A percentile compares a stretch with the other conserved stretches of the same genome.
Evolutionary conservation across 345 rosid genomes (phyloP).

Genomic region (Garcia nutans): DNA sequence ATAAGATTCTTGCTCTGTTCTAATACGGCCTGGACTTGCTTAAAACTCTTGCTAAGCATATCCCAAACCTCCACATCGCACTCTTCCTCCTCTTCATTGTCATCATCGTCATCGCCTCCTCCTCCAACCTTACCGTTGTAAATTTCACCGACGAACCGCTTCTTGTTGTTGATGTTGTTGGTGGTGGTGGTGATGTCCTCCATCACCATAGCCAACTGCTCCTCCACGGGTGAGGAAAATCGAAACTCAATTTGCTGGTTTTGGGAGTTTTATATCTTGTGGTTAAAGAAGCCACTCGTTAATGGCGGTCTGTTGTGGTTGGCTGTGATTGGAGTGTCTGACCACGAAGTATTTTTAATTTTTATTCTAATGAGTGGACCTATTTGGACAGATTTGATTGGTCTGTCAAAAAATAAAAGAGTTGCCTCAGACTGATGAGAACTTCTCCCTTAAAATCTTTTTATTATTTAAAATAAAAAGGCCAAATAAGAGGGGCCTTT

Average conservation of each 20-base stretch:
- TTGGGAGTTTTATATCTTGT: neutral
- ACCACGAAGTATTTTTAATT: neutral
- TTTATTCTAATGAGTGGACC: too few species aligned
- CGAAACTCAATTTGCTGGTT: too few species aligned
- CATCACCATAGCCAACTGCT: constrained; percentile 5
- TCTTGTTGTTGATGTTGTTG: neutral
- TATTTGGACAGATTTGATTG: neutral
- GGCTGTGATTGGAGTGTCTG: neutral
- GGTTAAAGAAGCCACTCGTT: neutral
- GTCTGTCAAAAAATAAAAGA: constrained; percentile 1
- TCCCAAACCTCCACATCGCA: constrained; percentile 41
- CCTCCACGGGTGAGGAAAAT: constrained; percentile 8
- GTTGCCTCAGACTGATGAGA: neutral
- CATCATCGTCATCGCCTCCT: neutral
- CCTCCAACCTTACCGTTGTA: neutral
- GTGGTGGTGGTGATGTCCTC: constrained; percentile 2
- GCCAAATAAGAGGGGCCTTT: neutral
- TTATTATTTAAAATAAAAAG: too few species aligned
- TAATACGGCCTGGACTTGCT: constrained; percentile 34
- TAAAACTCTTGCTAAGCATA: constrained; percentile 34
- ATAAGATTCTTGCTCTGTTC: constrained; percentile 39
- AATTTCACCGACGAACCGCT: neutral
- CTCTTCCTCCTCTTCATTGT: constrained; percentile 9
- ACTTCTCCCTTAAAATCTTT: too few species aligned
- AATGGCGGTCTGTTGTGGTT: neutral